phyloP scores from a whole-genome alignment of 177 flowering plant genomes.

The Tripterygium wilfordii region DNA sequence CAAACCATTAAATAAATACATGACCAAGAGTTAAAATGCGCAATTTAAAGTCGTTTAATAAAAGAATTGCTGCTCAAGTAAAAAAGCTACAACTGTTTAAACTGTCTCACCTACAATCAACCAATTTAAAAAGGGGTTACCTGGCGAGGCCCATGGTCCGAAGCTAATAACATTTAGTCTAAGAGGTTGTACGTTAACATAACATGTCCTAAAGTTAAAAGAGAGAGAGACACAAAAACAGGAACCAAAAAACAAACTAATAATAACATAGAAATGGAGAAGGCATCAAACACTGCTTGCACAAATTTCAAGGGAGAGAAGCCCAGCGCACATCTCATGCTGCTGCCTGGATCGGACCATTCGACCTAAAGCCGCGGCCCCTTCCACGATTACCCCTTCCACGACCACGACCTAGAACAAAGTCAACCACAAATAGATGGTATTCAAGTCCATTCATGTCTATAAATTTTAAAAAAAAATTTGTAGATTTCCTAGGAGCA shows the following conservation, averaged over 20 bases:
- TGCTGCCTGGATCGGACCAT: constrained; percentile 45
- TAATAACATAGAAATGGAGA: constrained; percentile 17
- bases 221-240: neutral
- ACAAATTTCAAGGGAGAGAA: neutral
- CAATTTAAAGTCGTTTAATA: no score
- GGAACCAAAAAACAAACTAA: constrained; percentile 3
- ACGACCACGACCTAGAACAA: constrained; percentile 47
- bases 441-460: no score
- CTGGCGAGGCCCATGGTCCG: neutral
- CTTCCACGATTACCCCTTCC: constrained; percentile 52
- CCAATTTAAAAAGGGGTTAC: constrained; percentile 1
- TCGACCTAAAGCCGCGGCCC: constrained; percentile 48
- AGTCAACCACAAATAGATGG: no score
- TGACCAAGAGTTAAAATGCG: no score
- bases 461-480: no score
- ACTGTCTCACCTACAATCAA: constrained; percentile 15
- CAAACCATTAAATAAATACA: no score
- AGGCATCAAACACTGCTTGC: constrained; percentile 20
- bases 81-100: constrained; percentile 16
- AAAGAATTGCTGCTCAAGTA: constrained; percentile 35
- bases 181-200: neutral
- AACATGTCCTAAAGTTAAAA: constrained; percentile 11
- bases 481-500: no score
- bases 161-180: constrained; percentile 1
- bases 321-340: constrained; percentile 13